A percentile compares a stretch with the other conserved stretches of the same genome.
Conservation (phyloP, 257 asterid genomes). For the Eucommia ulmoides region DNA sequence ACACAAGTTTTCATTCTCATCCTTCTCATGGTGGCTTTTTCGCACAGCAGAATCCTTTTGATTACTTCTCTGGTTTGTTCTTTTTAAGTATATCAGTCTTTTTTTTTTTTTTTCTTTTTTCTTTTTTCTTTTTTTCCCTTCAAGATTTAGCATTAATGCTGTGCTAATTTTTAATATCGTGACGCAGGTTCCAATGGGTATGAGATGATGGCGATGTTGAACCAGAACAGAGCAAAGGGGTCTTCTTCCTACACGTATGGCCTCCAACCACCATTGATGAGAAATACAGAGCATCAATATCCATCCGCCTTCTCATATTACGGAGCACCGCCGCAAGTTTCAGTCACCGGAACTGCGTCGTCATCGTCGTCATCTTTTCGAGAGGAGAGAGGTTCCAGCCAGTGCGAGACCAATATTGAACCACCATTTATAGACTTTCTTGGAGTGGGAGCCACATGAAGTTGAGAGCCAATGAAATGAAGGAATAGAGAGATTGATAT, state of each 20-base stretch:
- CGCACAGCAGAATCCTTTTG: too few relatives aligned
- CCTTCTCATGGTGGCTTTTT: too few relatives aligned
- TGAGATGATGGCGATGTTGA: constrained; percentile 43
- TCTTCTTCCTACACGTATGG: constrained; percentile 9
- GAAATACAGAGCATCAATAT: too few relatives aligned
- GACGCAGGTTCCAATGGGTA: constrained; percentile 36
- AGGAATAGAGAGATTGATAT: not conserved
- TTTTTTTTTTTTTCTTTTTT: too few relatives aligned
- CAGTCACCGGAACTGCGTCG: constrained; percentile 14
- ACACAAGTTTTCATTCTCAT: too few relatives aligned
- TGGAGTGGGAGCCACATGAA: constrained; percentile 74
- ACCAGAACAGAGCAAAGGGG: constrained; percentile 8
- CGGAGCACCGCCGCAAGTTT: constrained; percentile 17
- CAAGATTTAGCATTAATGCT: too few relatives aligned
- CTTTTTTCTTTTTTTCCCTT: too few relatives aligned
- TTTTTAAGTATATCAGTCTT: too few relatives aligned
- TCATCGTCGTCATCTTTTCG: not conserved
- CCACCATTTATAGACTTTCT: constrained; percentile 86
- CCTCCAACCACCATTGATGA: constrained; percentile 9
- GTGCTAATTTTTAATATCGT: too few relatives aligned
- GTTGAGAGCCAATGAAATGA: not conserved
- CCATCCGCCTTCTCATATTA: too few relatives aligned
- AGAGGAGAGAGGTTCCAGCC: constrained; percentile 28
- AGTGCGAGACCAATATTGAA: constrained; percentile 21
- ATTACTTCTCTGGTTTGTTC: too few relatives aligned